phyloP scores from a whole-genome alignment of 1,139 yeast genomes.

The Hyphopichia pseudoburtonii region DNA sequence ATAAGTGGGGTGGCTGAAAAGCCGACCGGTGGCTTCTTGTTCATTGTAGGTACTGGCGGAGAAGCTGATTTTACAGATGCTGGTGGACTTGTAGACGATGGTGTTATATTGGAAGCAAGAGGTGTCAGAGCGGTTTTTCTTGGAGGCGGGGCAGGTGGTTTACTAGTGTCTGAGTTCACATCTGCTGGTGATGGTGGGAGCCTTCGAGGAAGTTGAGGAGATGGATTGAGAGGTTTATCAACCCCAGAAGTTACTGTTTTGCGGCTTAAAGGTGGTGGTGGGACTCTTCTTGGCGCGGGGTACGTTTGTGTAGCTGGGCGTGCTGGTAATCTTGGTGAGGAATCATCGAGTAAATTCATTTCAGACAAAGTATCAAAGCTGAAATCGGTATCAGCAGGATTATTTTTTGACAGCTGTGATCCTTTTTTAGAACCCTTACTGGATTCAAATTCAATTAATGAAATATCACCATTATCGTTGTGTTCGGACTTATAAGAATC shows the following conservation, averaged over 20 bases:
- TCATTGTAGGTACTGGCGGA: slow-evolving; percentile 10
- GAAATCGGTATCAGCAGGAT: slow-evolving; percentile 16
- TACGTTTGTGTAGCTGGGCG: slow-evolving; percentile 15
- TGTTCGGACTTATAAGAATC: slow-evolving; percentile 31
- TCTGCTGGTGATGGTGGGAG: slow-evolving; percentile 24
- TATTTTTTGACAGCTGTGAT: slow-evolving; percentile 12
- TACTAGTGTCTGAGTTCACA: slow-evolving; percentile 3
- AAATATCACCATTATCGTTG: slow-evolving; percentile 18
- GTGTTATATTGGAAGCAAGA: background rate
- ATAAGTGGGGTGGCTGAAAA: slow-evolving; percentile 41
- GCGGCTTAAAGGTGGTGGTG: slow-evolving; percentile 39
- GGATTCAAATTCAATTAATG: slow-evolving; percentile 19
- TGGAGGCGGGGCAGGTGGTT: slow-evolving; percentile 6
- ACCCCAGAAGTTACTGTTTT: slow-evolving; percentile 10
- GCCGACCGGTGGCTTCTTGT: slow-evolving; percentile 28
- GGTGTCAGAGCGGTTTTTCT: slow-evolving; percentile 2
- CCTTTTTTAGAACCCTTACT: slow-evolving; percentile 5
- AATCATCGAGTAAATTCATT: slow-evolving; percentile 36
- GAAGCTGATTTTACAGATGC: slow-evolving; percentile 15
- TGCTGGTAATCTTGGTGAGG: slow-evolving; percentile 18
- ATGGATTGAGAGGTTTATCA: background rate
- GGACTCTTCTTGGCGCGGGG: slow-evolving; percentile 30
- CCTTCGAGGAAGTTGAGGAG: slow-evolving; percentile 17
- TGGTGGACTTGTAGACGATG: slow-evolving; percentile 15
- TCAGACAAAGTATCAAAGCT: slow-evolving; percentile 34